Conservation (phyloP, 495 filamentous ascomycete species). For the Cudoniella acicularis region DNA sequence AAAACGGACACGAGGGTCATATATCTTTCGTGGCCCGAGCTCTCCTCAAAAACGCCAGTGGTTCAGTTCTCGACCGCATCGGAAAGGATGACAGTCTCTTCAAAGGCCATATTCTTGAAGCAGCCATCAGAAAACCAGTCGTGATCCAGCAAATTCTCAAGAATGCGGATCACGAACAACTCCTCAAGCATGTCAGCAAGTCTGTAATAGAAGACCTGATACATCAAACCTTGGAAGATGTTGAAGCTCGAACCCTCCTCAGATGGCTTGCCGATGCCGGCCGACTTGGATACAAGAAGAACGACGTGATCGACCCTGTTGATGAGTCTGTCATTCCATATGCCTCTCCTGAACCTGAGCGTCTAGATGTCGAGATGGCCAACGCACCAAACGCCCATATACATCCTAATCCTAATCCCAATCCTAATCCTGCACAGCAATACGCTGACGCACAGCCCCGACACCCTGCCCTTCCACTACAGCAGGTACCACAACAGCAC, state of each 20-base stretch:
- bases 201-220: slow-evolving; percentile 6
- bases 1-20: slow-evolving; percentile 12
- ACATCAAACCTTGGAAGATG: slow-evolving; percentile 1
- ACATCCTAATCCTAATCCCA: no score
- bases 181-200: background rate
- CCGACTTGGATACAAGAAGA: slow-evolving; percentile 17
- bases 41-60: slow-evolving; percentile 17
- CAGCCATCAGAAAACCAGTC: background rate
- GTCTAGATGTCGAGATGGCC: background rate
- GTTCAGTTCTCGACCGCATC: slow-evolving; percentile 8
- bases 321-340: slow-evolving; percentile 17
- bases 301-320: slow-evolving; percentile 15
- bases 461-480: background rate
- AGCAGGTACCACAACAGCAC: background rate
- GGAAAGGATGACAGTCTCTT: slow-evolving; percentile 10
- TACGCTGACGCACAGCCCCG: no score
- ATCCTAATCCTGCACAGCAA: no score
- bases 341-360: background rate
- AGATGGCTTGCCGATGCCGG: slow-evolving; percentile 13
- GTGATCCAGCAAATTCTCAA: slow-evolving; percentile 4
- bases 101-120: slow-evolving; percentile 1
- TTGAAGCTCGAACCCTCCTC: slow-evolving; percentile 10
- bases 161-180: background rate
- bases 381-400: background rate
- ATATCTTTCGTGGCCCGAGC: slow-evolving; percentile 17